phyloP scores from a whole-genome alignment of 148 eudicot species.

The Nyssa sinensis region DNA sequence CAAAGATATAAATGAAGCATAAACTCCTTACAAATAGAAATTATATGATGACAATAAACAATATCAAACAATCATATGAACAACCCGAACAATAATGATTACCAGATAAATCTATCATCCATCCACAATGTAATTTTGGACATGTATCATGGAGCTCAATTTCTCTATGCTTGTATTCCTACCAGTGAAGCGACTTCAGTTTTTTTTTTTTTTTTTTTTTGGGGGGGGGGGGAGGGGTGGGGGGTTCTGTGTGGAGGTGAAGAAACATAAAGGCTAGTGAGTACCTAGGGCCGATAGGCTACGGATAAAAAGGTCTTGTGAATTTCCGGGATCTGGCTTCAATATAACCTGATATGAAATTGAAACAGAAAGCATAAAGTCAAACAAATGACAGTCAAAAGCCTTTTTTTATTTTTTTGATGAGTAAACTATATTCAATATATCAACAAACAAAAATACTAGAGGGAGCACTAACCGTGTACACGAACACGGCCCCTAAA shows the following conservation, averaged over 20 bases:
- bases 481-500: no score
- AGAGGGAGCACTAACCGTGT: no score
- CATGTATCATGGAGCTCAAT: not conserved
- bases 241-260: no score
- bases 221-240: no score
- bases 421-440: no score
- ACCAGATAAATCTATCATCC: not conserved
- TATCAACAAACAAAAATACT: no score
- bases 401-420: no score
- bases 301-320: conserved; percentile 90
- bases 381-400: conserved; percentile 13
- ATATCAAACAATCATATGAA: not conserved
- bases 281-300: conserved; percentile 94
- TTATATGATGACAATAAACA: not conserved
- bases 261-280: conserved; percentile 3
- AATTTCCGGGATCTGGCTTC: conserved; percentile 99
- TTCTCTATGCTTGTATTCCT: not conserved
- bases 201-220: no score
- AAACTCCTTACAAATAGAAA: not conserved
- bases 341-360: conserved; percentile 70
- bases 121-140: not conserved
- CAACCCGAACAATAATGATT: not conserved
- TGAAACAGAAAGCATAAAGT: conserved; percentile 16
- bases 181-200: conserved; percentile 3
- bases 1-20: not conserved